Conservation (phyloP, 805 yeast genomes). For the Candida oleophila region DNA sequence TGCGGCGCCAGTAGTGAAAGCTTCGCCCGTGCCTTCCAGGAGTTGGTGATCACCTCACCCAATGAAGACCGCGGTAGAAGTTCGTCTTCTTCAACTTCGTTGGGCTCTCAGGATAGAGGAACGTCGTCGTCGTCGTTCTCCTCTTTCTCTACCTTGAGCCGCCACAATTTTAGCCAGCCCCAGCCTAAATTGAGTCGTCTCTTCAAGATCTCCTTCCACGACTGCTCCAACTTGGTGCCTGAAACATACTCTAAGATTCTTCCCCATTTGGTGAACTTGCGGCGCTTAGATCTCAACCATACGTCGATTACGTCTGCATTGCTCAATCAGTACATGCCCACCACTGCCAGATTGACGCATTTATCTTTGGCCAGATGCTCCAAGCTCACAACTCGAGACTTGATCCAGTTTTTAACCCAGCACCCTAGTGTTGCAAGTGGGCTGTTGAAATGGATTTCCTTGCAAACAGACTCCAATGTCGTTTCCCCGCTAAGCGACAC, state of each 20-base stretch:
- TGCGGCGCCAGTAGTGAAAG: constrained; percentile 78
- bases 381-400: constrained; percentile 67
- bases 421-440: constrained; percentile 61
- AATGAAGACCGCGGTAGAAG: neutral
- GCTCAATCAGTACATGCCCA: constrained; percentile 51
- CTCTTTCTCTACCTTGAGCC: neutral
- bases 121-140: constrained; percentile 11
- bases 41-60: constrained; percentile 25
- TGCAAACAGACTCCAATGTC: constrained; percentile 63
- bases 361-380: constrained; percentile 59
- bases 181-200: constrained; percentile 10
- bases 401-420: constrained; percentile 64
- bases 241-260: constrained; percentile 56
- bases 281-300: constrained; percentile 76
- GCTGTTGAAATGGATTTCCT: constrained; percentile 62
- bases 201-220: constrained; percentile 72
- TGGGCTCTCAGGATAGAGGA: neutral
- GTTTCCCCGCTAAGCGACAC: constrained; percentile 55
- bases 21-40: constrained; percentile 60
- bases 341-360: constrained; percentile 64
- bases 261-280: constrained; percentile 54
- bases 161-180: neutral
- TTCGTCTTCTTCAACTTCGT: neutral
- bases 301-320: constrained; percentile 72
- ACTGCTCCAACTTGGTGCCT: constrained; percentile 74